Evolutionary conservation across 768 basidiomycete genomes (phyloP).

Genomic region (Boletus vinaceobasis): DNA sequence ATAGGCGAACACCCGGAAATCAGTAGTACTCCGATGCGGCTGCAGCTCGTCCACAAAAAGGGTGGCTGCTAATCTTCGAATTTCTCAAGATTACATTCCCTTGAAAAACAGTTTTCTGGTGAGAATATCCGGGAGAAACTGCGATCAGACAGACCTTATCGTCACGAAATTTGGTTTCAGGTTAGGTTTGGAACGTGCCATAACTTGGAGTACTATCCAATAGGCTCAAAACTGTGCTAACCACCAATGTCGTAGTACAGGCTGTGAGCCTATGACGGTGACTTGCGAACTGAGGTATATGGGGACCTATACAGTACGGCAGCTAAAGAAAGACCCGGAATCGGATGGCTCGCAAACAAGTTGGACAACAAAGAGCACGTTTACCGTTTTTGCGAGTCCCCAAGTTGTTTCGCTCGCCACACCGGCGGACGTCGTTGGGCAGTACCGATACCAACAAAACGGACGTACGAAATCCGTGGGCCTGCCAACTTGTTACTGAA

Average conservation of each 20-base stretch:
- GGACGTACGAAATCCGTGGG: background rate
- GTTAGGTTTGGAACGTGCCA: background rate
- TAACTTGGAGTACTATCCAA: background rate
- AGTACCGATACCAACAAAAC: background rate
- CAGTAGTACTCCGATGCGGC: background rate
- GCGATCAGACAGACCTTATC: background rate
- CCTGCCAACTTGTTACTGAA: too few species aligned
- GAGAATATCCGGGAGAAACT: background rate
- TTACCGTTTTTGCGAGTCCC: background rate
- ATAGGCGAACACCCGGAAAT: background rate
- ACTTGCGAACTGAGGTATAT: background rate
- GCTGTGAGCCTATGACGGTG: background rate
- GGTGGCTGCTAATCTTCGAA: background rate
- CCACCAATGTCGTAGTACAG: background rate
- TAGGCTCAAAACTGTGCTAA: background rate
- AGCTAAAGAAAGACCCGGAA: background rate
- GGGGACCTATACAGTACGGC: background rate
- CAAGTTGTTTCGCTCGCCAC: too few species aligned
- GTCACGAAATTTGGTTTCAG: too few species aligned
- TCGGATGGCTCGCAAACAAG: background rate
- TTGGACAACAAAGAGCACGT: background rate
- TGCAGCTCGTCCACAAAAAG: background rate
- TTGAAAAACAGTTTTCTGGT: background rate
- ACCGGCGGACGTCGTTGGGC: too few species aligned
- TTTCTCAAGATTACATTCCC: background rate